Evolutionary conservation across 2,329 filamentous ascomycete species (phyloP).

Genomic region (Sarocladium strictum): DNA sequence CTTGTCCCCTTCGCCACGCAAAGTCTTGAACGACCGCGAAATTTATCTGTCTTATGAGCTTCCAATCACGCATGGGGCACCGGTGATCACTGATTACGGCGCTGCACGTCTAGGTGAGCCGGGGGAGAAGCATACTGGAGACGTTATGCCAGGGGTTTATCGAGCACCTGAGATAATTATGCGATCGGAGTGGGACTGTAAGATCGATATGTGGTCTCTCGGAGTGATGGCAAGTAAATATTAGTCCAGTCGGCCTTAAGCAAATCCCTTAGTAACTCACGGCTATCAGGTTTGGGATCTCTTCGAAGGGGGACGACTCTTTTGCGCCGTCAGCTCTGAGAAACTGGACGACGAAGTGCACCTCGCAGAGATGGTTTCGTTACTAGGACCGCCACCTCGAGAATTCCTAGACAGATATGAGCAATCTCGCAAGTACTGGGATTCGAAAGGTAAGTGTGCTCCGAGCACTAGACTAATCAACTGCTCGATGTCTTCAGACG

Average conservation of each 20-base stretch:
- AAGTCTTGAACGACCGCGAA: conserved; percentile 19
- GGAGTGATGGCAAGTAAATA: conserved; percentile 19
- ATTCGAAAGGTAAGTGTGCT: conserved; percentile 14
- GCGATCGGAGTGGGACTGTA: conserved; percentile 25
- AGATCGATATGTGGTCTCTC: conserved; percentile 28
- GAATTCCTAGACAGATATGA: conserved; percentile 26
- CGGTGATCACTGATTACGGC: conserved; percentile 25
- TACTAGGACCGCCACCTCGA: conserved; percentile 28
- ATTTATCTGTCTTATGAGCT: conserved; percentile 22
- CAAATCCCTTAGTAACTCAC: not conserved
- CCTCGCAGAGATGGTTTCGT: conserved; percentile 28
- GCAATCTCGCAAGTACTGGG: conserved; percentile 17
- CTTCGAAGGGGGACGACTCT: conserved; percentile 22
- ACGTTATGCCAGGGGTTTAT: conserved; percentile 26
- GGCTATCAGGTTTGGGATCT: conserved; percentile 22
- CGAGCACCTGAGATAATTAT: conserved; percentile 27
- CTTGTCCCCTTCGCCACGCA: conserved; percentile 16
- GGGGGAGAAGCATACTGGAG: conserved; percentile 14
- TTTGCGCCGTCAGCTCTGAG: conserved; percentile 16
- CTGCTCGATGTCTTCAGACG: not conserved
- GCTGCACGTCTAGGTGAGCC: conserved; percentile 19
- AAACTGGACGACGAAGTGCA: conserved; percentile 20
- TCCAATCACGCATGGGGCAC: conserved; percentile 16
- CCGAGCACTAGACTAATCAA: not conserved
- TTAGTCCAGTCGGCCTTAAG: not conserved